Evolutionary conservation across 305 asterid genomes (phyloP).

Genomic region (Lippia alba): DNA sequence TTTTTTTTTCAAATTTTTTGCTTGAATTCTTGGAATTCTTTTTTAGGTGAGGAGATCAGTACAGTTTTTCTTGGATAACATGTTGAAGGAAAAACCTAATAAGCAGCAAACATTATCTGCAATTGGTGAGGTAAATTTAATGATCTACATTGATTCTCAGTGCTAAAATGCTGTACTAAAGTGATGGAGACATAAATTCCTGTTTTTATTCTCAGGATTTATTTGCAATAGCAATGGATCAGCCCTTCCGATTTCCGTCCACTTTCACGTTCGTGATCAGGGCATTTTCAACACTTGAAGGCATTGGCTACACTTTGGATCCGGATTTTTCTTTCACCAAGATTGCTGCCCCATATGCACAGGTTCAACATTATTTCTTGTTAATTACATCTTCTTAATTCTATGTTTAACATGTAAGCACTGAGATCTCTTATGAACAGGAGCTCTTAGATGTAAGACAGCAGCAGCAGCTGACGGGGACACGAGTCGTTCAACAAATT

Average conservation of each 20-base stretch:
- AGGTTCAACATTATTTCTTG: slow-evolving; percentile 46
- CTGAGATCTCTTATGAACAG: slow-evolving; percentile 37
- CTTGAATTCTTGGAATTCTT: neutral
- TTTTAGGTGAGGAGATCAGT: slow-evolving; percentile 80
- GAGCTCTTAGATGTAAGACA: slow-evolving; percentile 72
- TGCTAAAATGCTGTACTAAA: neutral
- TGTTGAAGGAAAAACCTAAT: slow-evolving; percentile 62
- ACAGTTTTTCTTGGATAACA: slow-evolving; percentile 85
- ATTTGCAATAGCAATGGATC: slow-evolving; percentile 87
- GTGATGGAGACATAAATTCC: neutral
- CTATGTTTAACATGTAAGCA: neutral
- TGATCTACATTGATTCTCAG: neutral
- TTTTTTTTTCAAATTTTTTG: no score
- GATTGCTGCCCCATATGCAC: slow-evolving; percentile 91
- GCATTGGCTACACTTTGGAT: slow-evolving; percentile 79
- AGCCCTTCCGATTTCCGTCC: slow-evolving; percentile 87
- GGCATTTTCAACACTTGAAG: slow-evolving; percentile 94
- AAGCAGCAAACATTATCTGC: slow-evolving; percentile 79
- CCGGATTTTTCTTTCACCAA: slow-evolving; percentile 78
- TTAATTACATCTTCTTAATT: neutral
- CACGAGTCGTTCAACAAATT: slow-evolving; percentile 69
- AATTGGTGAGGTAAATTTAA: slow-evolving; percentile 67
- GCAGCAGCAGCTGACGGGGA: slow-evolving; percentile 56
- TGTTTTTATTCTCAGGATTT: slow-evolving; percentile 66
- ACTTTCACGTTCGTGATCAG: slow-evolving; percentile 82